Conservation (phyloP, 345 rosid species). For the Odontarrhena argentea region DNA sequence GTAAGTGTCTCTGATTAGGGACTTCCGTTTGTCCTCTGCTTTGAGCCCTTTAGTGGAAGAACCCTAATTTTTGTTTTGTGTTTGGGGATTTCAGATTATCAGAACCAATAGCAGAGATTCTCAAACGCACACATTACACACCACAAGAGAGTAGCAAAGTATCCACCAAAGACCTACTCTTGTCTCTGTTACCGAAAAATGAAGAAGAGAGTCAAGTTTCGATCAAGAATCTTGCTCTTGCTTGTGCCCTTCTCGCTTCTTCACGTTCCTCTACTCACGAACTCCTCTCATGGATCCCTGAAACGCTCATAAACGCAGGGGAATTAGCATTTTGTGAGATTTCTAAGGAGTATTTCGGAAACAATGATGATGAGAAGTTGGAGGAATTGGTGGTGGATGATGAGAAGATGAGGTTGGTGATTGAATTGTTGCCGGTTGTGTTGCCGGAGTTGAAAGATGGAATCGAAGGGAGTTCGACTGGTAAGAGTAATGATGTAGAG, state of each 20-base stretch:
- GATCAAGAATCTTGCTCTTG: slow-evolving; percentile 58
- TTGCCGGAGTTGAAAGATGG: slow-evolving; percentile 59
- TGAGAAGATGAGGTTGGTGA: slow-evolving; percentile 46
- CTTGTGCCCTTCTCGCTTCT: slow-evolving; percentile 66
- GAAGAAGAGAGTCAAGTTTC: slow-evolving; percentile 35
- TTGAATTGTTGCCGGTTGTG: slow-evolving; percentile 58
- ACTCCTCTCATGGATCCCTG: slow-evolving; percentile 73
- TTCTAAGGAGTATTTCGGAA: slow-evolving; percentile 42
- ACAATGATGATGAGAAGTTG: slow-evolving; percentile 34
- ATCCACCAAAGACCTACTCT: slow-evolving; percentile 53
- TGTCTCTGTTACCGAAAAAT: slow-evolving; percentile 51
- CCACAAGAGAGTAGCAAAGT: slow-evolving; percentile 51
- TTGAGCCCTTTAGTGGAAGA: background rate
- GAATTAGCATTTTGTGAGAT: slow-evolving; percentile 47
- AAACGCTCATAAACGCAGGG: slow-evolving; percentile 39
- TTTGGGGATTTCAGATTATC: slow-evolving; percentile 50
- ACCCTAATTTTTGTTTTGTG: slow-evolving; percentile 26
- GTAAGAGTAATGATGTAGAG: slow-evolving; percentile 53
- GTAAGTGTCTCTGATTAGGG: slow-evolving; percentile 41
- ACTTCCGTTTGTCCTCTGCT: background rate
- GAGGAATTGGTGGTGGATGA: slow-evolving; percentile 38
- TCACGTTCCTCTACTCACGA: slow-evolving; percentile 58
- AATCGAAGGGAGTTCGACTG: slow-evolving; percentile 69
- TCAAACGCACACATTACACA: slow-evolving; percentile 46
- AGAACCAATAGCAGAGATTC: slow-evolving; percentile 44